These are phyloP conservation scores for Cornus kousa DNA, from an alignment of 148 eudicot species.

Conservation along the genomic window DNA sequence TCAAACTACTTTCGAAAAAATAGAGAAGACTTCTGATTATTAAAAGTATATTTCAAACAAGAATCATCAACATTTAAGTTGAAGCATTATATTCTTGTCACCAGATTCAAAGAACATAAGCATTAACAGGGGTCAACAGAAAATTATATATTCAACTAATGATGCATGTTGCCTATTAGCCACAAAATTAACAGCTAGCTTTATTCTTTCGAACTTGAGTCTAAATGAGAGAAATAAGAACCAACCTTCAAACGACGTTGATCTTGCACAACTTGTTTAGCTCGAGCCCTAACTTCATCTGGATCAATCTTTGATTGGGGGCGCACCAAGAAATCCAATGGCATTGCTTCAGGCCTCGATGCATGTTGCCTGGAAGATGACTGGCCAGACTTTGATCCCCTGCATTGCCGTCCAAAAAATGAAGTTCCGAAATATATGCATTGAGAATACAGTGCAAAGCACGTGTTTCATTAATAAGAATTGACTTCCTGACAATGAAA, in stretches of 20 bases:
- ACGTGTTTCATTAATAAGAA: neutral
- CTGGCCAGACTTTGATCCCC: conserved; percentile 68
- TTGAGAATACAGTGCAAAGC: neutral
- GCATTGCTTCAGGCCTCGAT: conserved; percentile 92
- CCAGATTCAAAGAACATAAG: neutral
- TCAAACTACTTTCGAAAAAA: neutral
- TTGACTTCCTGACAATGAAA: neutral
- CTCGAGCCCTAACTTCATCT: conserved; percentile 82
- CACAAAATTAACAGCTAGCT: neutral
- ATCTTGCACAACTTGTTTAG: conserved; percentile 72
- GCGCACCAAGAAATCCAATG: conserved; percentile 85
- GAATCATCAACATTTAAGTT: neutral
- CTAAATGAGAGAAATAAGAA: conserved; percentile 10
- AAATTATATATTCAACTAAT: neutral
- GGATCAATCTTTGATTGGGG: conserved; percentile 98
- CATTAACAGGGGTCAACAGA: neutral
- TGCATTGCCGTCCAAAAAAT: conserved; percentile 17
- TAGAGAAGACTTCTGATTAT: neutral
- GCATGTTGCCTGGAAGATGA: conserved; percentile 74
- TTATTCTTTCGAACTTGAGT: neutral
- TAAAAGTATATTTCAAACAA: neutral
- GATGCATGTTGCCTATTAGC: neutral
- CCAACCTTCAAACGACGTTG: conserved; percentile 79
- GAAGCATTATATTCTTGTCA: neutral
- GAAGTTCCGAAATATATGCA: conserved; percentile 5